Evolutionary conservation across 352 stramenopile genomes (phyloP).

Genomic region (Pythium phragmiticola): DNA sequence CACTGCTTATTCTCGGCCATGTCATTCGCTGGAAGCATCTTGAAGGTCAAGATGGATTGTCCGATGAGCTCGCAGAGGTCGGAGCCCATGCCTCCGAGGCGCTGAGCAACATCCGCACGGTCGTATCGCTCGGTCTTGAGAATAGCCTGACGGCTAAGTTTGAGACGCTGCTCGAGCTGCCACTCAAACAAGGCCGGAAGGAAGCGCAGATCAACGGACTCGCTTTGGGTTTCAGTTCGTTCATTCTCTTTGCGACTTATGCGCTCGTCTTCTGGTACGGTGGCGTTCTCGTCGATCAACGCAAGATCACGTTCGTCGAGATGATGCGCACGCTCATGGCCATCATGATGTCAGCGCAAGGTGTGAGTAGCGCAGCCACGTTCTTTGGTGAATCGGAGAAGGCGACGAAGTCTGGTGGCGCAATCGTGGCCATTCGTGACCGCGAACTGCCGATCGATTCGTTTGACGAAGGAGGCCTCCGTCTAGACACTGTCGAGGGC

Average conservation of each 20-base stretch:
- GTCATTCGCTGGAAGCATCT: conserved; percentile 21
- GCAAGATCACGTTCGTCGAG: conserved; percentile 32
- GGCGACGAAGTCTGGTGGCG: conserved; percentile 18
- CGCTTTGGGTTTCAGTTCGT: conserved; percentile 65
- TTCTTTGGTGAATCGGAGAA: conserved; percentile 73
- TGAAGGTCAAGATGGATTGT: conserved; percentile 4
- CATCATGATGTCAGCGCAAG: conserved; percentile 35
- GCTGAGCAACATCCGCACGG: conserved; percentile 35
- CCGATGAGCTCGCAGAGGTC: conserved; percentile 22
- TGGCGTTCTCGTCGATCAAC: conserved; percentile 31
- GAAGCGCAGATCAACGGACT: conserved; percentile 33
- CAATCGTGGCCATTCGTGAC: conserved; percentile 36
- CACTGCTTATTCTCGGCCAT: conserved; percentile 35
- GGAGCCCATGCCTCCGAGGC: conserved; percentile 35
- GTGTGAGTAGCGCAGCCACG: conserved; percentile 25
- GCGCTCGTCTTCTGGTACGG: conserved; percentile 53
- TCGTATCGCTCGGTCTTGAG: conserved; percentile 32
- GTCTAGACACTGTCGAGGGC: conserved; percentile 23
- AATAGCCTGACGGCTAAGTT: conserved; percentile 21
- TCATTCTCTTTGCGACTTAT: conserved; percentile 33
- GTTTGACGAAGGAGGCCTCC: conserved; percentile 28
- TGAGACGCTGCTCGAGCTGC: conserved; percentile 18
- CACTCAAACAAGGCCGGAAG: conserved; percentile 18
- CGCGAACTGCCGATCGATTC: conserved; percentile 35
- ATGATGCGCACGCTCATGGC: conserved; percentile 38